phyloP scores from a whole-genome alignment of 371 early-diverging fungal species.

The Mortierella sp. region DNA sequence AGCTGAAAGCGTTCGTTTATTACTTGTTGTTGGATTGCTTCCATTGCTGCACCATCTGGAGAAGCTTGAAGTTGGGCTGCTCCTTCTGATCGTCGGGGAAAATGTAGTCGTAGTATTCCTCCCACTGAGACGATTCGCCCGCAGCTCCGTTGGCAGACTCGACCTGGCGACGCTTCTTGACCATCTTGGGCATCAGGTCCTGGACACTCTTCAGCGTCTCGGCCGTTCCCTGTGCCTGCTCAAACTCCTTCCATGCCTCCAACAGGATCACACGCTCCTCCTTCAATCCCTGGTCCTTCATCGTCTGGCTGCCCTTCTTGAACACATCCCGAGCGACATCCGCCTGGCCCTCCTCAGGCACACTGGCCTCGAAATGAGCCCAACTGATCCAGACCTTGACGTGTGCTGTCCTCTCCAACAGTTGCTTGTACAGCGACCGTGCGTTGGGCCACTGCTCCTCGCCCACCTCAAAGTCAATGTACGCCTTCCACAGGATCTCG shows the following conservation, averaged over 20 bases:
- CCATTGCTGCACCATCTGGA: conserved; percentile 95
- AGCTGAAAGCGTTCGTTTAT: not conserved
- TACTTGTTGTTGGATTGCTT: conserved; percentile 63
- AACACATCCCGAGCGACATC: conserved; percentile 81
- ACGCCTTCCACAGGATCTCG: conserved; percentile 97
- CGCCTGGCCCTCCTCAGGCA: conserved; percentile 67
- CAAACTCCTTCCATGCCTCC: conserved; percentile 95
- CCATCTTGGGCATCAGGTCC: conserved; percentile 87
- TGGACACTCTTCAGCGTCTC: conserved; percentile 73
- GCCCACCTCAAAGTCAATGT: conserved; percentile 94
- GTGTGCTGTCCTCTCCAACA: conserved; percentile 90
- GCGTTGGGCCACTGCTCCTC: conserved; percentile 86
- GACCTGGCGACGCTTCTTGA: conserved; percentile 86
- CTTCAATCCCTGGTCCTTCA: conserved; percentile 78
- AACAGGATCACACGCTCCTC: conserved; percentile 89
- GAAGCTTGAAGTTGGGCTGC: conserved; percentile 87
- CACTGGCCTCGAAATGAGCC: conserved; percentile 89
- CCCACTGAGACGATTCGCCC: conserved; percentile 80
- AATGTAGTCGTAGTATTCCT: conserved; percentile 98
- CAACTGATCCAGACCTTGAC: conserved; percentile 98
- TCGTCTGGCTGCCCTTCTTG: conserved; percentile 75
- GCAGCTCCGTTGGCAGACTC: conserved; percentile 63
- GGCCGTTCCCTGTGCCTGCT: conserved; percentile 75
- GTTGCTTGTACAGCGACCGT: conserved; percentile 84
- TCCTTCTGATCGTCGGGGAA: conserved; percentile 96